Evolutionary conservation across 192 early-diverging fungal species (phyloP).

Genomic region (Cetraspora pellucida): DNA sequence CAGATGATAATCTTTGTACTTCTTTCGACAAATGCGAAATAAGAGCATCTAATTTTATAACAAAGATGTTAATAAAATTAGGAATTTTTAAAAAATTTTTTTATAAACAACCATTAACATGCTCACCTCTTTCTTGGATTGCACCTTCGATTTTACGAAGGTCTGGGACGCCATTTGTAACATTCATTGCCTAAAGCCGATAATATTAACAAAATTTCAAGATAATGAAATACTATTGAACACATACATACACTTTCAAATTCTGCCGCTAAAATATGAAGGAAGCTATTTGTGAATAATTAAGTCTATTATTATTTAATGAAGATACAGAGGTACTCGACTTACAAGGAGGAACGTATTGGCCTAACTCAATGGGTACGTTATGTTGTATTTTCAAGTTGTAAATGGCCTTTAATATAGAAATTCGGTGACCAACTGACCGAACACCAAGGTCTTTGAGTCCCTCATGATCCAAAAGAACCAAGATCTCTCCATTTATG

Average conservation of each 20-base stretch:
- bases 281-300: background rate
- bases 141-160: constrained; percentile 51
- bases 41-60: constrained; percentile 23
- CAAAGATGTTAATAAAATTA: background rate
- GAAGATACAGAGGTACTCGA: background rate
- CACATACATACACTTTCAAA: constrained; percentile 57
- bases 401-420: constrained; percentile 90
- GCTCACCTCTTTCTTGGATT: constrained; percentile 51
- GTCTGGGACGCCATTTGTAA: constrained; percentile 50
- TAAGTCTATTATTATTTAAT: background rate
- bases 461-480: constrained; percentile 88
- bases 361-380: constrained; percentile 77
- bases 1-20: constrained; percentile 41
- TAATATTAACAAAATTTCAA: background rate
- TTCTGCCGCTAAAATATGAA: constrained; percentile 44
- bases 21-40: constrained; percentile 49
- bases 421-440: constrained; percentile 84
- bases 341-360: constrained; percentile 83
- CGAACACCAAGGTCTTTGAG: constrained; percentile 85
- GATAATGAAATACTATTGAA: constrained; percentile 8
- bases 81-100: no score
- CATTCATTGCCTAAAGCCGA: constrained; percentile 43
- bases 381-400: constrained; percentile 77
- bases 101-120: no score
- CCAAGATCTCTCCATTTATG: constrained; percentile 86